These are phyloP conservation scores for Yamadazyma pseudoaaseri DNA, from an alignment of 1,139 yeast genomes.

Conservation along the genomic window DNA sequence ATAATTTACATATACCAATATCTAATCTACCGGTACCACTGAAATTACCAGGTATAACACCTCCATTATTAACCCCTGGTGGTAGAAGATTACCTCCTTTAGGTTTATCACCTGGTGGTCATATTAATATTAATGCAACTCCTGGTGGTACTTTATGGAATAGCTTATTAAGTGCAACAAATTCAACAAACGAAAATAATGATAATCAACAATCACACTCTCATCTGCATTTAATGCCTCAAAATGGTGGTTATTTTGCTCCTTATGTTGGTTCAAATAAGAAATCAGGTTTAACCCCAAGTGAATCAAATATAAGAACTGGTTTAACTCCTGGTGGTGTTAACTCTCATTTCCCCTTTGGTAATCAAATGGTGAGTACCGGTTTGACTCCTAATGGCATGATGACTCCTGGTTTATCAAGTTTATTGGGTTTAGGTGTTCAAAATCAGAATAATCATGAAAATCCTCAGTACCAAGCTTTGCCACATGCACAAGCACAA, in stretches of 20 bases:
- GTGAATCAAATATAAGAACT: conserved; percentile 62
- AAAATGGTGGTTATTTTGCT: conserved; percentile 3
- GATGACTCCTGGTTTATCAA: conserved; percentile 48
- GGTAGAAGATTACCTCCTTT: conserved; percentile 61
- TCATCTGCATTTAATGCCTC: conserved; percentile 2
- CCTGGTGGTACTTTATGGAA: conserved; percentile 51
- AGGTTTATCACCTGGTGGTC: conserved; percentile 40
- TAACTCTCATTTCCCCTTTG: conserved; percentile 31
- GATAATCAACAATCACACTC: conserved; percentile 1
- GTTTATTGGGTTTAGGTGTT: conserved; percentile 31
- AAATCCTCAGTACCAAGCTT: background rate
- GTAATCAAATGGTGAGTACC: conserved; percentile 17
- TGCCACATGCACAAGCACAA: conserved; percentile 1
- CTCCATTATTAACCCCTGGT: conserved; percentile 60
- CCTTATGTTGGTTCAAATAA: conserved; percentile 20
- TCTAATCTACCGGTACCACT: conserved; percentile 19
- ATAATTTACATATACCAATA: conserved; percentile 36
- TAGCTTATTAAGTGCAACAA: conserved; percentile 42
- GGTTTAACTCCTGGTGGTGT: conserved; percentile 56
- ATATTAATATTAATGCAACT: conserved; percentile 37
- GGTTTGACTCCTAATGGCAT: conserved; percentile 47
- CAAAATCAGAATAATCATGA: conserved; percentile 1
- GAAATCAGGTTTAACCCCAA: conserved; percentile 67
- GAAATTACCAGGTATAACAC: conserved; percentile 47
- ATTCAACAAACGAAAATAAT: conserved; percentile 10